phyloP scores from a whole-genome alignment of 129 eudicot genomes.

The Helichrysum umbraculigerum region DNA sequence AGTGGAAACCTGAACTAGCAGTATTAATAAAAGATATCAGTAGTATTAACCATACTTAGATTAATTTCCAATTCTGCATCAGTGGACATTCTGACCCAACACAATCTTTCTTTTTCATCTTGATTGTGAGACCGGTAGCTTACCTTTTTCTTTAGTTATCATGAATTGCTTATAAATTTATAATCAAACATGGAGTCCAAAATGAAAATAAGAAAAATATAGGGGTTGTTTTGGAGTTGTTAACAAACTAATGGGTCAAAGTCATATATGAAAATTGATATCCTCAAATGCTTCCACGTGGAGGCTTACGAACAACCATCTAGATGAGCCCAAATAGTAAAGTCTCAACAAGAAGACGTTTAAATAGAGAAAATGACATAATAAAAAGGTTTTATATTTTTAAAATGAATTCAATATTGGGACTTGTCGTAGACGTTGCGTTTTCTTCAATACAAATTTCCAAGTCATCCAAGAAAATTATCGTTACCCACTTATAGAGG shows the following conservation, averaged over 20 bases:
- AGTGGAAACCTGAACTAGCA: too few relatives aligned
- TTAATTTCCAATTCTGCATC: too few relatives aligned
- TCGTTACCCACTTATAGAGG: conserved; percentile 11
- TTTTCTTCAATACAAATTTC: conserved; percentile 30
- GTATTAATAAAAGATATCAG: too few relatives aligned
- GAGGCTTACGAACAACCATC: conserved; percentile 40
- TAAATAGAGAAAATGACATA: conserved; percentile 19
- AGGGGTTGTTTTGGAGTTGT: conserved; percentile 23
- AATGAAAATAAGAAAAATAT: not conserved
- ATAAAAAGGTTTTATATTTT: not conserved
- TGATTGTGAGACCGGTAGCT: not conserved
- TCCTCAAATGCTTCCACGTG: conserved; percentile 62
- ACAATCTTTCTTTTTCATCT: not conserved
- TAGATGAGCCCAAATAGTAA: conserved; percentile 36
- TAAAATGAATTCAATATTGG: conserved; percentile 3
- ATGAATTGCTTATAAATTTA: not conserved
- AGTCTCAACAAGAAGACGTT: conserved; percentile 25
- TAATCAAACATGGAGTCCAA: not conserved
- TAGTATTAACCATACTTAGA: too few relatives aligned
- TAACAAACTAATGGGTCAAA: conserved; percentile 24
- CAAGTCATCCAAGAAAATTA: conserved; percentile 18
- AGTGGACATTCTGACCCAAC: too few relatives aligned
- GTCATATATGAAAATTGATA: conserved; percentile 19
- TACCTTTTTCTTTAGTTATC: not conserved
- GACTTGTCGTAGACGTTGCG: conserved; percentile 52